Percentiles rank a stretch among this genome's conserved stretches.
These are phyloP conservation scores for Termitomyces sp. DNA, from an alignment of 768 basidiomycete genomes.

Conservation along the genomic window DNA sequence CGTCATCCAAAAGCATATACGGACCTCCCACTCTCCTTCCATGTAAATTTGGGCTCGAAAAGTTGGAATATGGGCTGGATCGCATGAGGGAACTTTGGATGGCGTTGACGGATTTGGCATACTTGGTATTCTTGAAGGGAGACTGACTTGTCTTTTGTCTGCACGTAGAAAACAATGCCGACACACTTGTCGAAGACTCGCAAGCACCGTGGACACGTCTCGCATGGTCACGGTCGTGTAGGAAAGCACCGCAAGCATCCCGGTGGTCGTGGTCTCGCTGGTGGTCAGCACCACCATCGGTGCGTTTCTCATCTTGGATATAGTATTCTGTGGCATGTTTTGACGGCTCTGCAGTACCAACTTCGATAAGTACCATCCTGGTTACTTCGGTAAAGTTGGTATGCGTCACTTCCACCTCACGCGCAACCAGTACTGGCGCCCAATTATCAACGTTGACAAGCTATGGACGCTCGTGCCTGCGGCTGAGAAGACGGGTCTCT, in stretches of 20 bases:
- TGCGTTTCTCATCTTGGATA: conserved; percentile 31
- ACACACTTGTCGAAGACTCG: conserved; percentile 95
- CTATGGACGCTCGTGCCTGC: conserved; percentile 87
- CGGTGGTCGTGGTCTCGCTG: conserved; percentile 99
- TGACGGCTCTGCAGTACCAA: conserved; percentile 58
- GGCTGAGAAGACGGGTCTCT: conserved; percentile 75
- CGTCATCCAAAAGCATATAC: not conserved
- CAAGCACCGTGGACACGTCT: conserved; percentile 99
- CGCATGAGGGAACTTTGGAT: conserved; percentile 40
- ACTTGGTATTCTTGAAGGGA: conserved; percentile 16
- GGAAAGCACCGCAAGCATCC: conserved; percentile 99
- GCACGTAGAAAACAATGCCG: conserved; percentile 65
- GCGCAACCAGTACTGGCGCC: conserved; percentile 86
- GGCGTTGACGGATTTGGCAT: conserved; percentile 23
- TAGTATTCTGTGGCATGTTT: not conserved
- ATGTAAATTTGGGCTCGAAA: conserved; percentile 15
- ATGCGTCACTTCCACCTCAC: conserved; percentile 98
- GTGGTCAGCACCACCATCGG: conserved; percentile 99
- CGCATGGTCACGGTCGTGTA: conserved; percentile 99
- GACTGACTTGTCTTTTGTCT: conserved; percentile 12
- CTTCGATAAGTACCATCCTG: conserved; percentile 99
- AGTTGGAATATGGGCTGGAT: conserved; percentile 33
- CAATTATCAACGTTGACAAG: conserved; percentile 98
- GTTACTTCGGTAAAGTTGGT: conserved; percentile 99
- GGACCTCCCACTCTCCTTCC: conserved; percentile 2